Evolutionary conservation across 768 basidiomycete species (phyloP).

Genomic region (Suillus subaureus): DNA sequence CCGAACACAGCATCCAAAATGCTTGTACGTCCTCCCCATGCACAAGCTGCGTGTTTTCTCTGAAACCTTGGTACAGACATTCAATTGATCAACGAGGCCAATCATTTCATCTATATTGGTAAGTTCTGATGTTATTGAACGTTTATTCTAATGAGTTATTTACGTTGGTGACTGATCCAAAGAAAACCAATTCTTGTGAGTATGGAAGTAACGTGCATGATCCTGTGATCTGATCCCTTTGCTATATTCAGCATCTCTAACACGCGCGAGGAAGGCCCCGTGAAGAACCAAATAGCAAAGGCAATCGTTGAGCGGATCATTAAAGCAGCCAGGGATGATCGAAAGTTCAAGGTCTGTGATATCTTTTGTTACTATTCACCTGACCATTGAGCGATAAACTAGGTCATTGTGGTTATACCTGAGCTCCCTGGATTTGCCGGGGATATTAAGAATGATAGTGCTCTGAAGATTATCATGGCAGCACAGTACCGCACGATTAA

Average conservation of each 20-base stretch:
- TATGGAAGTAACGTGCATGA: slow-evolving; percentile 9
- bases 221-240: slow-evolving; percentile 12
- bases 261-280: slow-evolving; percentile 60
- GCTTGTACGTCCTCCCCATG: slow-evolving; percentile 65
- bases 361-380: background rate
- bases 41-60: slow-evolving; percentile 6
- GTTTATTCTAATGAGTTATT: slow-evolving; percentile 11
- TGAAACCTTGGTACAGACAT: slow-evolving; percentile 48
- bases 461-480: slow-evolving; percentile 83
- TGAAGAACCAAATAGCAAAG: slow-evolving; percentile 81
- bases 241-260: slow-evolving; percentile 65
- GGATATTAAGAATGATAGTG: slow-evolving; percentile 65
- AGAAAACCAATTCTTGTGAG: slow-evolving; percentile 90
- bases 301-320: slow-evolving; percentile 86
- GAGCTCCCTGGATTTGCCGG: slow-evolving; percentile 92
- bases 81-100: slow-evolving; percentile 79
- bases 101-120: slow-evolving; percentile 94
- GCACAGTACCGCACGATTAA: slow-evolving; percentile 90
- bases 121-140: slow-evolving; percentile 27
- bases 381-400: background rate
- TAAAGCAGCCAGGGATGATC: slow-evolving; percentile 67
- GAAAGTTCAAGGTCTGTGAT: slow-evolving; percentile 71
- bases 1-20: slow-evolving; percentile 90
- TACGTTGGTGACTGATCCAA: slow-evolving; percentile 10
- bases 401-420: slow-evolving; percentile 88